Conservation (phyloP, 768 basidiomycete species). For the Kwoniella sp. region DNA sequence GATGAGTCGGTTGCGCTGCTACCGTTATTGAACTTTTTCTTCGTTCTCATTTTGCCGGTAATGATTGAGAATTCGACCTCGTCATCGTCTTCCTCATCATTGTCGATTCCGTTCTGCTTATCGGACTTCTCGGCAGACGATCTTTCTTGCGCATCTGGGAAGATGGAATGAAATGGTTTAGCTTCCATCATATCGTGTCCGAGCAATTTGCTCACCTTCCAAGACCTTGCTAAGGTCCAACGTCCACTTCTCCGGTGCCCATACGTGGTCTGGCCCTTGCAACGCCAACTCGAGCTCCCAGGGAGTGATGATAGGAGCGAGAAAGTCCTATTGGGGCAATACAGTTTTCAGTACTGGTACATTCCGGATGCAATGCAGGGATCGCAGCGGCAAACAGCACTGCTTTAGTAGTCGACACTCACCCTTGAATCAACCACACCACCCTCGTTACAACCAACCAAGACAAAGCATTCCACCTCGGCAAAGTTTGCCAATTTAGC, state of each 20-base stretch:
- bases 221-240: slow-evolving; percentile 67
- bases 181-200: background rate
- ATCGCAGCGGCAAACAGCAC: background rate
- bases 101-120: slow-evolving; percentile 4
- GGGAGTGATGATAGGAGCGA: slow-evolving; percentile 88
- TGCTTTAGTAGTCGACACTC: slow-evolving; percentile 58
- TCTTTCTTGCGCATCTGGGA: slow-evolving; percentile 15
- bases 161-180: background rate
- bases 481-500: slow-evolving; percentile 93
- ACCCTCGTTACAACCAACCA: slow-evolving; percentile 94
- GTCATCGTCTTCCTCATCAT: slow-evolving; percentile 62
- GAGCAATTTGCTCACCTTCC: slow-evolving; percentile 28
- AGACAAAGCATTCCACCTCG: slow-evolving; percentile 92
- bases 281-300: slow-evolving; percentile 85
- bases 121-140: slow-evolving; percentile 4
- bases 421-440: slow-evolving; percentile 62
- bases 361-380: background rate
- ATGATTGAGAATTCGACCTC: slow-evolving; percentile 80
- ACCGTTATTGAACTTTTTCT: slow-evolving; percentile 29
- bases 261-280: slow-evolving; percentile 70
- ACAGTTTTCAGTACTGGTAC: background rate
- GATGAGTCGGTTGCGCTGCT: slow-evolving; percentile 13
- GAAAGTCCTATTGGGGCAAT: slow-evolving; percentile 69
- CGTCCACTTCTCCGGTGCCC: slow-evolving; percentile 62
- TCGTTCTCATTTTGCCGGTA: slow-evolving; percentile 79